phyloP scores from a whole-genome alignment of 1,139 yeast species.

The Martiniozyma asiatica region DNA sequence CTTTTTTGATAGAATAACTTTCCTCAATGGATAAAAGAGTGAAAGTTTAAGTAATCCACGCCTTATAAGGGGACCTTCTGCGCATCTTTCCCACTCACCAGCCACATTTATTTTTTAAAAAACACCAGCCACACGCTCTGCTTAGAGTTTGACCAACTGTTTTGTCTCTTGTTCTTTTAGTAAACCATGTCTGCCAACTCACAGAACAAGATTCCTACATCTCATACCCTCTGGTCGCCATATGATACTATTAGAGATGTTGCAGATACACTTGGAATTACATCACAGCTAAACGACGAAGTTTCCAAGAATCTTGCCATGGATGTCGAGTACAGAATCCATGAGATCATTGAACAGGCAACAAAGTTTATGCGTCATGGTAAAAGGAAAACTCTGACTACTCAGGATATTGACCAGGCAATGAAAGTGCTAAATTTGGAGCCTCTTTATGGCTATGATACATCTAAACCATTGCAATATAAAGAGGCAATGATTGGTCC shows the following conservation, averaged over 20 bases:
- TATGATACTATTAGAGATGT: slow-evolving; percentile 94
- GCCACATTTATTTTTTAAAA: too few relatives aligned
- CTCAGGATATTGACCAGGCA: slow-evolving; percentile 74
- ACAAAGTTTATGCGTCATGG: slow-evolving; percentile 93
- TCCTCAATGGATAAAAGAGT: too few relatives aligned
- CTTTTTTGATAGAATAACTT: too few relatives aligned
- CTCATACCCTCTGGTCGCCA: slow-evolving; percentile 96
- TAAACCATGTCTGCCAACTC: too few relatives aligned
- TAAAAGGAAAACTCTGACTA: slow-evolving; percentile 69
- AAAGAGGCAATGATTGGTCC: slow-evolving; percentile 81
- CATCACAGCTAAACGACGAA: slow-evolving; percentile 66
- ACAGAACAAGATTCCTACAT: slow-evolving; percentile 26
- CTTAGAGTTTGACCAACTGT: too few relatives aligned
- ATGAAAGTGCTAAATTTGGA: slow-evolving; percentile 80
- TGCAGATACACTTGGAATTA: slow-evolving; percentile 80
- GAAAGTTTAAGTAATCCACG: too few relatives aligned
- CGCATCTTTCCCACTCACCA: too few relatives aligned
- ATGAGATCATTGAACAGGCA: slow-evolving; percentile 91
- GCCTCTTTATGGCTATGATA: slow-evolving; percentile 69
- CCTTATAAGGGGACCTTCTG: too few relatives aligned
- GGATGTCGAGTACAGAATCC: slow-evolving; percentile 96
- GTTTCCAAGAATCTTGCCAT: slow-evolving; percentile 91
- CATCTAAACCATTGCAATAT: slow-evolving; percentile 47
- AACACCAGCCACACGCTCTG: too few relatives aligned
- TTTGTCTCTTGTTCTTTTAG: too few relatives aligned